Evolutionary conservation across 108 stramenopile species (phyloP), one percentile per base, ranked within the genome.

Genomic region (Skeletonema potamos): DNA sequence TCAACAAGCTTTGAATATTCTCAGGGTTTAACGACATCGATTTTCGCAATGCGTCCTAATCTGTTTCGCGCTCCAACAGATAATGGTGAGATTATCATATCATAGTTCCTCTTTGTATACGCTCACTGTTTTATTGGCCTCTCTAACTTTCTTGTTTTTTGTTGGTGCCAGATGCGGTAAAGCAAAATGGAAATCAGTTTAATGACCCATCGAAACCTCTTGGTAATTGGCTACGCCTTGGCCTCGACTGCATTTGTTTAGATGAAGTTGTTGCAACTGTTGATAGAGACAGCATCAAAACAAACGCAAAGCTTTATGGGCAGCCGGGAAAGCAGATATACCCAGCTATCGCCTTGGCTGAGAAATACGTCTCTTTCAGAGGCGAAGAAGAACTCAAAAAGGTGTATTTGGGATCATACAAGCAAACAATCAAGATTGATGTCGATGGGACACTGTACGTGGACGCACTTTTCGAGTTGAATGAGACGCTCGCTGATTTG

Each of bases 31-130:
- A 13, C 18, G 4, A 44, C 33, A 7, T 1, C 17, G 22, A 18
- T n/a, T 24, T 43, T 46, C 27, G 48, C 79, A 26, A 10, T 94
- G 11, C 15, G 22, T 9, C 78, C 81, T 11, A 91, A 92, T 54
- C 79, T 87, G 26, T 86, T 85, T 51, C 65, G 93, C 11, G 93
- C 93, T 6, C 70, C 83, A 12, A 95, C 93, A 4, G 93, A 95
- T 73, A 95, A 95, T 76, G 93, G 39, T 41, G 39, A 41, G 39
- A 0, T 7, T 12, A 37, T 9, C 12, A 12, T 10, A 1, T 39
- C 2, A 41, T 15, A 15, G 10, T 41, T n/a, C n/a, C n/a, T 41
- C 15, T 0, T 41, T n/a, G n/a, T n/a, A n/a, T n/a, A 0, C 4
- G 30, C 30, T 32, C 4, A 6, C 15, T 41, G 39, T n/a, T 41